Evolutionary conservation across 257 asterid species (phyloP), one percentile per base, ranked within the genome.

Genomic region (Datura wrightii): DNA sequence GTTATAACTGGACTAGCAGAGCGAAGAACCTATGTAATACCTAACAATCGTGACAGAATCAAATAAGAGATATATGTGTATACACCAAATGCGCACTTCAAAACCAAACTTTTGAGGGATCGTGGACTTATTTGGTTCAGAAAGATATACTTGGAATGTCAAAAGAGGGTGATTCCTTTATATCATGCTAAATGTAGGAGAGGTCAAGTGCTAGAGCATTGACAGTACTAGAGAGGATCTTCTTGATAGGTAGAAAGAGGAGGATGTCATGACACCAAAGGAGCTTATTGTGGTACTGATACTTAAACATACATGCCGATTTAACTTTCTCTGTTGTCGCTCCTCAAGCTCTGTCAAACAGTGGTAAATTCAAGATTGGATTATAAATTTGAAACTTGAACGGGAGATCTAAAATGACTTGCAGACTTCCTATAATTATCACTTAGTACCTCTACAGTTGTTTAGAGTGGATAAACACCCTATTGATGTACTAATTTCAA

Each of bases 341-440:
- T 31, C 44, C 63, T 78, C 48, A 8, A 31, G 63, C 82, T 74
- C 59, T 7, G 46, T 78, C 82, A 78, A 36, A 14, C 24, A 52
- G 63, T 50, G 63, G 62, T 78, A 76, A 48, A 46, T 74, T 76
- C 46, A 52, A 52, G 82, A 78, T 78, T 78, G 63, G 82, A 52
- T 52, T 7, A 7, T 14, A 14, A 76, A 52, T 31, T 78, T 78
- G 46, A 78, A 52, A 78, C 31, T 78, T 50, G 82, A 55, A 78
- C 2, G 46, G 82, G 14, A 52, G 44, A 52, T 31, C 31, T 78
- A 52, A 31, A 76, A 14, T 52, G 63, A 13, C 82, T 14, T 50
- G 63, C 5, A 1, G 63, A 14, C 63, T 71, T 71, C 37, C 39
- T 71, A 18, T 71, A 18, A 44, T 71, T 71, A n/a, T 18, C 55